These are phyloP conservation scores for Nakazawaea pomicola DNA, from an alignment of 805 yeast species.

Conservation along the genomic window DNA sequence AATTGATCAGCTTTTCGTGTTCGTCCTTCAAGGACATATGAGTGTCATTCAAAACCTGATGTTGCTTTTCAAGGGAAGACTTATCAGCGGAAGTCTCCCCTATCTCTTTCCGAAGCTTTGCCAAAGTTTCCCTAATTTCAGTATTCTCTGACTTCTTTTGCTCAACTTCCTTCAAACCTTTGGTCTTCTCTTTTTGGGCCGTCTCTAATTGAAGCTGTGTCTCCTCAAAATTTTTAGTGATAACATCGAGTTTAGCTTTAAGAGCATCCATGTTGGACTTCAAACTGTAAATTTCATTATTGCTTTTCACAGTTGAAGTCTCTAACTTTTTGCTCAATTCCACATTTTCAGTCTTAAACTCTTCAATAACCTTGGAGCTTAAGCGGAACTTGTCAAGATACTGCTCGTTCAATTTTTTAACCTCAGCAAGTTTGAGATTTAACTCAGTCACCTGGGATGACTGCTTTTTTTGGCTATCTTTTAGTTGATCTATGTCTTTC, in stretches of 20 bases:
- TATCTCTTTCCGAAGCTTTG: no score
- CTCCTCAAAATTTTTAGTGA: not conserved
- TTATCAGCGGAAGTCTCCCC: not conserved
- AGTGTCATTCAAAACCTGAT: not conserved
- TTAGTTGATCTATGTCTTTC: slow-evolving; percentile 28
- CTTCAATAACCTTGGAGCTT: slow-evolving; percentile 5
- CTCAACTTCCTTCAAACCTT: no score
- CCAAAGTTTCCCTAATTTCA: no score
- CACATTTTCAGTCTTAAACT: slow-evolving; percentile 6
- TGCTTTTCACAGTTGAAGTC: slow-evolving; percentile 4
- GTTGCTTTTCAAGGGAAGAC: not conserved
- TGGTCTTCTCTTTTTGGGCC: not conserved
- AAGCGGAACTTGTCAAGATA: slow-evolving; percentile 36
- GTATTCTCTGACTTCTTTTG: no score
- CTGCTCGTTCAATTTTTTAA: slow-evolving; percentile 29
- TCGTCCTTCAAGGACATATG: not conserved
- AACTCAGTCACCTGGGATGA: slow-evolving; percentile 17
- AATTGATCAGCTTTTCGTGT: slow-evolving; percentile 1
- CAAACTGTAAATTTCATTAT: slow-evolving; percentile 6
- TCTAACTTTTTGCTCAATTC: slow-evolving; percentile 10
- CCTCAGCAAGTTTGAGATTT: slow-evolving; percentile 23
- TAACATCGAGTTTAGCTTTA: not conserved
- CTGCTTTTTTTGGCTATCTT: slow-evolving; percentile 14
- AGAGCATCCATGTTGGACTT: slow-evolving; percentile 7
- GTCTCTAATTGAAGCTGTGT: slow-evolving; percentile 1